These are phyloP conservation scores for Chaetomium sp. DNA, from an alignment of 2,329 filamentous ascomycete genomes.

Conservation along the genomic window DNA sequence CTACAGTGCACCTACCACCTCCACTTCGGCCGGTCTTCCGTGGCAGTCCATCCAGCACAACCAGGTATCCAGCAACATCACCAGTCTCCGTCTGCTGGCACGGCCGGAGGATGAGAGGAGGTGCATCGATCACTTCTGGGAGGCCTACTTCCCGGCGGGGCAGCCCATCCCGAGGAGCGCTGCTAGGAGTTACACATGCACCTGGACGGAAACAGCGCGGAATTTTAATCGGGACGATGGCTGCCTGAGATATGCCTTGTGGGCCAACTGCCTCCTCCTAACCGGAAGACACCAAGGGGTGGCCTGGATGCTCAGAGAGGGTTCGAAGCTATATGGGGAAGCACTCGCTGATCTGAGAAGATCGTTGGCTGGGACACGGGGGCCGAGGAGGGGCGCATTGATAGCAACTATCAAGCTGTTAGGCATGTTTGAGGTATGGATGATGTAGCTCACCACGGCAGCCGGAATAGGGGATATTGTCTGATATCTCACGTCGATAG, in stretches of 20 bases:
- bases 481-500: background rate
- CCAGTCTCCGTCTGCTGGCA: conserved; percentile 11
- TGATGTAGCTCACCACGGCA: background rate
- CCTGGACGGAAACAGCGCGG: conserved; percentile 26
- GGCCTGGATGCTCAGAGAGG: conserved; percentile 23
- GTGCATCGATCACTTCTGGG: conserved; percentile 29
- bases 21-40: background rate
- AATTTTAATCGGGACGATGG: conserved; percentile 15
- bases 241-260: conserved; percentile 24
- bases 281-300: background rate
- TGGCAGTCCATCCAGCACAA: background rate
- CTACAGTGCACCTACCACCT: conserved; percentile 4
- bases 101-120: conserved; percentile 18
- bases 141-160: conserved; percentile 28
- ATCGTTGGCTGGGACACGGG: conserved; percentile 8
- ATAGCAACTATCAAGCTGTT: conserved; percentile 29
- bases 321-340: conserved; percentile 16
- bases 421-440: conserved; percentile 26
- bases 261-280: conserved; percentile 27
- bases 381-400: conserved; percentile 6
- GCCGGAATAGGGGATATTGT: background rate
- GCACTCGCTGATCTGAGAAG: conserved; percentile 19
- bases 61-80: background rate
- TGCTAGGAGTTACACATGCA: conserved; percentile 23
- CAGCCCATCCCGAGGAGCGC: conserved; percentile 15